phyloP scores from a whole-genome alignment of 352 stramenopile genomes.

The Pythium phragmiticola region DNA sequence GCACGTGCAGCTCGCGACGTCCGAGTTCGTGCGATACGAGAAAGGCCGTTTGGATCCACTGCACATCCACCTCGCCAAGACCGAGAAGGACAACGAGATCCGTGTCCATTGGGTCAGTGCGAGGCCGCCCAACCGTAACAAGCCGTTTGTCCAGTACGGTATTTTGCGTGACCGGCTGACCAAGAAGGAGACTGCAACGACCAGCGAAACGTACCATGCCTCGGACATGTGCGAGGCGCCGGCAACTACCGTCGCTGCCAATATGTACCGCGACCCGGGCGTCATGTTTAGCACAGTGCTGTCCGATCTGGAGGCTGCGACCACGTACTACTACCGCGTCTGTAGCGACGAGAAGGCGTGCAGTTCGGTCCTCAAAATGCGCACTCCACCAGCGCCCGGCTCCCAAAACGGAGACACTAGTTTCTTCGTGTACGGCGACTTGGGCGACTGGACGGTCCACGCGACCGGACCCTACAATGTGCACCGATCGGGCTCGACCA shows the following conservation, averaged over 20 bases:
- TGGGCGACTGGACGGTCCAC: too few relatives aligned
- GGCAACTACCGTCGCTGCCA: constrained; percentile 17
- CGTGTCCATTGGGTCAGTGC: constrained; percentile 29
- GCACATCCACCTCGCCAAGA: too few relatives aligned
- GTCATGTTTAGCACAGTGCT: constrained; percentile 34
- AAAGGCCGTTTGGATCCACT: too few relatives aligned
- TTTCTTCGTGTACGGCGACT: constrained; percentile 53
- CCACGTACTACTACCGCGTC: constrained; percentile 34
- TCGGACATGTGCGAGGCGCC: constrained; percentile 26
- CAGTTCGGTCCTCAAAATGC: constrained; percentile 22
- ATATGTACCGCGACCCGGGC: constrained; percentile 32
- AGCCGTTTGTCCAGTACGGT: constrained; percentile 17
- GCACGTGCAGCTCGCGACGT: too few relatives aligned
- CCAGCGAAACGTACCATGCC: constrained; percentile 10
- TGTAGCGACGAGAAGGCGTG: constrained; percentile 9
- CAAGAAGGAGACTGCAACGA: too few relatives aligned
- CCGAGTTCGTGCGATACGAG: too few relatives aligned
- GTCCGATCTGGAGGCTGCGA: constrained; percentile 18
- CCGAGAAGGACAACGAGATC: constrained; percentile 16
- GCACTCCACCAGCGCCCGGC: constrained; percentile 24
- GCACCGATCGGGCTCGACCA: too few relatives aligned
- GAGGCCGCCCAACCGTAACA: background rate
- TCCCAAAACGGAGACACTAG: constrained; percentile 23
- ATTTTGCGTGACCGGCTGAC: background rate
- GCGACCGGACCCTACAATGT: too few relatives aligned